These are phyloP conservation scores for Setaria viridis DNA, from an alignment of 202 grass and related monocot species.

Conservation along the genomic window DNA sequence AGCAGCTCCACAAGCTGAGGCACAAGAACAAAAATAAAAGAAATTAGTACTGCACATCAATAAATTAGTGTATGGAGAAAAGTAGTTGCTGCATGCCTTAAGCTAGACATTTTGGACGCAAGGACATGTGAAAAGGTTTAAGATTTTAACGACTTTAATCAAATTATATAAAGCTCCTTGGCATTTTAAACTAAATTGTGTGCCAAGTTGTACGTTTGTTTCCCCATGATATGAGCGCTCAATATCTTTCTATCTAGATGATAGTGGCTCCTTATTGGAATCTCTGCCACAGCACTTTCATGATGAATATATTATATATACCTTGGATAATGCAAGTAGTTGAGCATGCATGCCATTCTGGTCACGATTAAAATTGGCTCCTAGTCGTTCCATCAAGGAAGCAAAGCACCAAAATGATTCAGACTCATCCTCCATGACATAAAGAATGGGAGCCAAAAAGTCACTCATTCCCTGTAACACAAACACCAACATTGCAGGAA, in stretches of 20 bases:
- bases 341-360: slow-evolving; percentile 99
- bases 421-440: slow-evolving; percentile 90
- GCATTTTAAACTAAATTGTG: slow-evolving; percentile 20
- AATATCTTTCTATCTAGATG: slow-evolving; percentile 6
- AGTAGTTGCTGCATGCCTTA: slow-evolving; percentile 16
- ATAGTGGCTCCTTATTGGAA: background rate
- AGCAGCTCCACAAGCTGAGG: slow-evolving; percentile 91
- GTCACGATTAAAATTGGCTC: slow-evolving; percentile 98
- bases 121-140: slow-evolving; percentile 1
- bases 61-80: slow-evolving; percentile 4
- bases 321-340: slow-evolving; percentile 91
- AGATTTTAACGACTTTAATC: slow-evolving; percentile 14
- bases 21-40: background rate
- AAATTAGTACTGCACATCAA: slow-evolving; percentile 26
- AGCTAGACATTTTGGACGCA: slow-evolving; percentile 14
- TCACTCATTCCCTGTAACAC: slow-evolving; percentile 91
- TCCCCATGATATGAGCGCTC: background rate
- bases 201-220: background rate
- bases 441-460: slow-evolving; percentile 87
- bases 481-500: slow-evolving; percentile 19
- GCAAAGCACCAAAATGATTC: slow-evolving; percentile 98
- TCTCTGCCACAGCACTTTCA: background rate
- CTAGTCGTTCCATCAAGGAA: slow-evolving; percentile 91
- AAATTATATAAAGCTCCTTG: background rate
- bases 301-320: slow-evolving; percentile 42